Base-by-base conservation (phyloP, 108 stramenopile genomes). In the Conticribra guillardii region DNA sequence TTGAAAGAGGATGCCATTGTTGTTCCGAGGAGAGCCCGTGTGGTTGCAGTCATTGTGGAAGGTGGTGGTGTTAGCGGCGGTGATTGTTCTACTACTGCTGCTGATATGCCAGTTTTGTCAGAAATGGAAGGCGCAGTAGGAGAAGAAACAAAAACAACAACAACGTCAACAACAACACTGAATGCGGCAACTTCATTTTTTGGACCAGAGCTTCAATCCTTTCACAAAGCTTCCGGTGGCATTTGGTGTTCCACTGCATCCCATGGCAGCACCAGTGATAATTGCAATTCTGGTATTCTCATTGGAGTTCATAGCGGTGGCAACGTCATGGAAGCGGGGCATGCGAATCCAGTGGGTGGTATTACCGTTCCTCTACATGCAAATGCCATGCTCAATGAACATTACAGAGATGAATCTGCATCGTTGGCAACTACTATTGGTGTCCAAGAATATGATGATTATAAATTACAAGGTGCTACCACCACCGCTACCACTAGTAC, bases 11-110 rank as follows among this genome's bases (percentile, higher is more conserved):
- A 84, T 60, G 89, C 93, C 14, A 62, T 89, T 26, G 82, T 94
- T 3, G 71, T 94, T 7, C 93, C 93, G 9, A 62, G 74, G 54
- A n/a, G 79, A 11, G 93, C 88, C 29, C 55, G 85, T 23, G 88
- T 94, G 1, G 84, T 61, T 50, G 90, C 85, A 2, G 89, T 85
- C 60, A 24, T 87, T 23, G 76, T 94, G 8, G 74, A 71, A 44
- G 65, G 76, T 0, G 14, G 71, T 52, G n/a, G n/a, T n/a, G n/a
- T n/a, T n/a, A n/a, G n/a, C n/a, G 63, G 28, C 9, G 7, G 44
- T 44, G 44, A 8, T 44, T 44, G 8, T 44, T 44, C 44, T 44
- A 11, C 11, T 44, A 8, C 8, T 44, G 44, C 8, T 8, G 15
- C 8, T 44, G 15, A 44, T 8, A 17, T 47, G 65, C 24, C 49